Evolutionary conservation across 164 flowering plant species (phyloP).

Genomic region (Stephania yunnanensis): DNA sequence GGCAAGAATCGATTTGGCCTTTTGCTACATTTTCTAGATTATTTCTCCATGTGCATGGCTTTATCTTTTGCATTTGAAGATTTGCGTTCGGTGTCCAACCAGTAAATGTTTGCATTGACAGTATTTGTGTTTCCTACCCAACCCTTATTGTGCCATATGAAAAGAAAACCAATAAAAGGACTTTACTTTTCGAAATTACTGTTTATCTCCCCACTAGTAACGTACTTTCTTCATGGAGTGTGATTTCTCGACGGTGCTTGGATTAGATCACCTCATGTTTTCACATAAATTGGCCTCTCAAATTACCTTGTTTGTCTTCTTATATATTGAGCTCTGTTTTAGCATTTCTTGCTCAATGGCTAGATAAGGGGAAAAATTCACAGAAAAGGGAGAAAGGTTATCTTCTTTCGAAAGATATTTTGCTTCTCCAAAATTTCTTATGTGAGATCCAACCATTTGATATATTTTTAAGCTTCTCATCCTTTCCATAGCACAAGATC

Average conservation of each 20-base stretch:
- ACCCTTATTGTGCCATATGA: too few species aligned
- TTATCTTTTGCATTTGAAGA: neutral
- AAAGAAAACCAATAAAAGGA: neutral
- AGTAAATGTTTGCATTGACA: too few species aligned
- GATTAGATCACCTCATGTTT: neutral
- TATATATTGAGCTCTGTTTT: too few species aligned
- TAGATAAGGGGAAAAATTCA: too few species aligned
- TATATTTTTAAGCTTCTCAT: neutral
- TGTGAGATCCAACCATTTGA: neutral
- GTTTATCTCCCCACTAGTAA: neutral
- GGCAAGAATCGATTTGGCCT: neutral
- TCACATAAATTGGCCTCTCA: too few species aligned
- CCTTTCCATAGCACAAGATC: neutral
- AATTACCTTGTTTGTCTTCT: too few species aligned
- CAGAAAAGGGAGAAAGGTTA: neutral
- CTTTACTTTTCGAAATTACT: neutral
- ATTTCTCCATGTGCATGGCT: neutral
- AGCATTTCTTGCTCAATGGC: too few species aligned
- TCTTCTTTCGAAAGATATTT: neutral
- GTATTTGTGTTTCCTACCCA: too few species aligned
- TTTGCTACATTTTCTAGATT: neutral
- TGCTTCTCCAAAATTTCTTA: neutral
- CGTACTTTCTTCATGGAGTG: neutral
- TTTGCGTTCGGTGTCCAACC: neutral
- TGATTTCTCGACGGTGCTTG: neutral